Base-by-base conservation (phyloP, 2,329 filamentous ascomycete species). In the Sporothrix schenckii region DNA sequence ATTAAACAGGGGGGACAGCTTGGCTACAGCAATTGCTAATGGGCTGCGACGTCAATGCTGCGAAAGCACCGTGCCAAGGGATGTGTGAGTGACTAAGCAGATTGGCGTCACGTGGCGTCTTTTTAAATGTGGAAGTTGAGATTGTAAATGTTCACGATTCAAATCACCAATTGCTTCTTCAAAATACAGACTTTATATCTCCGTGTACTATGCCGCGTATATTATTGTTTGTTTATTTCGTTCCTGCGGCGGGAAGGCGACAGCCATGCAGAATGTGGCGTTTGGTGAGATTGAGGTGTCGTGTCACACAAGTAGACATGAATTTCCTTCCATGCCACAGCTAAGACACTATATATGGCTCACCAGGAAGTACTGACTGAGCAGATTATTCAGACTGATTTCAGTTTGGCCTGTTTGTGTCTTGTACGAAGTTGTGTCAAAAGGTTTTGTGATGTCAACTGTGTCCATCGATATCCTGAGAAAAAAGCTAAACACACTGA, bases 21-120 rank as follows among this genome's bases (percentile, higher is more conserved):
- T 65, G 61, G 61, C 61, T 50, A 27, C 44, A 50, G 61, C 61
- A 34, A 50, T 65, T 65, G 61, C 60, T 44, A 21, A 65, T 65
- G 44, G 41, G 41, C 60, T 44, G 50, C 27, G 34, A 34, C 34
- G 34, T 34, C 34, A 44, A 65, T 65, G 44, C 24, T 24, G 61
- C 61, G 39, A 65, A 65, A 65, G 50, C 44, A 24, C 61, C 21
- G 13, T 65, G 61, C 61, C 61, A 65, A 34, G 44, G 24, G 61
- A 50, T 49, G 44, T 16, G 34, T 21, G 27, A 24, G 50, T 65
- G 41, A 65, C 61, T 65, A 65, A 65, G 21, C 58, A 21, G 7
- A 24, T 24, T 65, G 39, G 61, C 61, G 61, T 65, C 61, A 65
- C 61, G 61, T 65, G 61, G 44, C 14, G 24, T n/a, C 14, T 9